These are phyloP conservation scores for Globisporangium paddicum DNA, from an alignment of 352 stramenopile genomes.

Conservation along the genomic window DNA sequence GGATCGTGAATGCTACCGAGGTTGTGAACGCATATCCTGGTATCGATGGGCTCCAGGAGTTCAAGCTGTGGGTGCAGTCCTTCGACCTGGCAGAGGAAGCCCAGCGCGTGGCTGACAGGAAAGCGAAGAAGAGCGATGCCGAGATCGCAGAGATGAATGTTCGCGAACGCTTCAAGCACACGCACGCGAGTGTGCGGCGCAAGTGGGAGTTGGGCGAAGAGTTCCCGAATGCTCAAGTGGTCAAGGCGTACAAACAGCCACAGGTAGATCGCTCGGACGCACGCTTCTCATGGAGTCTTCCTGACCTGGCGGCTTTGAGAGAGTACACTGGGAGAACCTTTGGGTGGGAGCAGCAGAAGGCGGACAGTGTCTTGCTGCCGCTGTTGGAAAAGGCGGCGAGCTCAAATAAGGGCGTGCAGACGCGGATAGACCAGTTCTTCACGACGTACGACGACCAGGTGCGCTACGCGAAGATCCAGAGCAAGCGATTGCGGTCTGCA, in stretches of 20 bases:
- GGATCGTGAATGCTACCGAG: conserved; percentile 80
- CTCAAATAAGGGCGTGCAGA: conserved; percentile 60
- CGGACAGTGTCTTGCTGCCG: conserved; percentile 86
- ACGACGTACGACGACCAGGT: conserved; percentile 95
- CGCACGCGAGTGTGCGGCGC: conserved; percentile 86
- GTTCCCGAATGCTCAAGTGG: conserved; percentile 91
- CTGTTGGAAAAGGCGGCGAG: conserved; percentile 65
- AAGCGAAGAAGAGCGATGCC: conserved; percentile 43
- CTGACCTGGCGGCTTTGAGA: conserved; percentile 84
- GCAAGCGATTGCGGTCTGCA: conserved; percentile 84
- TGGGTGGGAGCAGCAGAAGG: conserved; percentile 92
- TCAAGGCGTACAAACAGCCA: conserved; percentile 93
- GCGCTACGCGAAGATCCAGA: conserved; percentile 91
- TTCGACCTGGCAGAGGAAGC: conserved; percentile 64
- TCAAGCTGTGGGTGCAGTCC: conserved; percentile 65
- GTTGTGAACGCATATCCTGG: conserved; percentile 77
- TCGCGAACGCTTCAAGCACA: conserved; percentile 86
- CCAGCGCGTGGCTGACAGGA: conserved; percentile 33
- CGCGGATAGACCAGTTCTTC: conserved; percentile 94
- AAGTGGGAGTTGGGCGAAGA: conserved; percentile 92
- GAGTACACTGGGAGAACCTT: conserved; percentile 88
- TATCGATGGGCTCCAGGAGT: conserved; percentile 85
- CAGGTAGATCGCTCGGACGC: conserved; percentile 79
- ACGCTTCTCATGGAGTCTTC: conserved; percentile 92
- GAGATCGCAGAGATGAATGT: conserved; percentile 42